Evolutionary conservation across 2,329 filamentous ascomycete genomes (phyloP).

Genomic region (Fusarium sp.): DNA sequence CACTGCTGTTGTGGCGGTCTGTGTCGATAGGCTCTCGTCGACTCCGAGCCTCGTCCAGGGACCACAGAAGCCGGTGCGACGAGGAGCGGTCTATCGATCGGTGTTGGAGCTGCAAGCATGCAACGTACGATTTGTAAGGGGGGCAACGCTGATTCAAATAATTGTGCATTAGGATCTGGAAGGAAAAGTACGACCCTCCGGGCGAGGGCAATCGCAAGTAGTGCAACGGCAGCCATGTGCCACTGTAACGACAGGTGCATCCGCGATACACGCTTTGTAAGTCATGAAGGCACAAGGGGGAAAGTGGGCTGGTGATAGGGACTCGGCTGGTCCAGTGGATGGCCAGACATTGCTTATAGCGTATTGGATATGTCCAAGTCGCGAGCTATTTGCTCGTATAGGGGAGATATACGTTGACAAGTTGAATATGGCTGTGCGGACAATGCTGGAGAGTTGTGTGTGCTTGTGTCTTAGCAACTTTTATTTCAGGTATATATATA

Average conservation of each 20-base stretch:
- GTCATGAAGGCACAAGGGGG: slow-evolving; percentile 12
- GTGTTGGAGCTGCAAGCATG: slow-evolving; percentile 14
- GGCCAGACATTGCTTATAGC: slow-evolving; percentile 23
- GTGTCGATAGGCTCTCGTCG: slow-evolving; percentile 39
- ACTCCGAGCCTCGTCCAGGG: slow-evolving; percentile 15
- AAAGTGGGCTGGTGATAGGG: slow-evolving; percentile 11
- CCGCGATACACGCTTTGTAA: slow-evolving; percentile 28
- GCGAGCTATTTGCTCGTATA: slow-evolving; percentile 6
- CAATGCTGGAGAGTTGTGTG: slow-evolving; percentile 17
- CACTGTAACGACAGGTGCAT: slow-evolving; percentile 24
- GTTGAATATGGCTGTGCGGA: slow-evolving; percentile 7
- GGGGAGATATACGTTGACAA: background rate
- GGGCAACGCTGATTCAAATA: slow-evolving; percentile 36
- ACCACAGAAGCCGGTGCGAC: slow-evolving; percentile 28
- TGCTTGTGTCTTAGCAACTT: slow-evolving; percentile 20
- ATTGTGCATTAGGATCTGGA: slow-evolving; percentile 84
- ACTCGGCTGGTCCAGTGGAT: slow-evolving; percentile 10
- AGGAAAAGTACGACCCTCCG: slow-evolving; percentile 85
- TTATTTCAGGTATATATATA: slow-evolving; percentile 34
- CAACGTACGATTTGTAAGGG: slow-evolving; percentile 17
- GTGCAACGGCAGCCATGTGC: slow-evolving; percentile 33
- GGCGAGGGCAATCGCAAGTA: slow-evolving; percentile 59
- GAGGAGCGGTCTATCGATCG: slow-evolving; percentile 19
- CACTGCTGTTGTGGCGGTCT: slow-evolving; percentile 24
- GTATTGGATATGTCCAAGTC: slow-evolving; percentile 27